Evolutionary conservation across 331 rosid species (phyloP), one percentile per base, ranked within the genome.

Genomic region (Acacia concinna): DNA sequence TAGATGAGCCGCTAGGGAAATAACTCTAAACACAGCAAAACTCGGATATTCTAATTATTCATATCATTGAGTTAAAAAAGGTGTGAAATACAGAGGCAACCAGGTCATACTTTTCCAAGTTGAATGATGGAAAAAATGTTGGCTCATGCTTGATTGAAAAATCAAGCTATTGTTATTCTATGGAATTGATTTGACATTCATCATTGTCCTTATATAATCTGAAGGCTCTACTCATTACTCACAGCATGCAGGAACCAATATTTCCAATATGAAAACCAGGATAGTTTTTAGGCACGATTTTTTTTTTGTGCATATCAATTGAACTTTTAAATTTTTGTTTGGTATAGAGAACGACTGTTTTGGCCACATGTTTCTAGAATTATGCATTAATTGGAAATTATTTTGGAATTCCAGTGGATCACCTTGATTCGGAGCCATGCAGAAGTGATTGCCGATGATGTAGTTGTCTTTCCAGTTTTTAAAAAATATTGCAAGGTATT

Each of bases 351-450:
- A 74, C 63, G 60, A 43, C 57, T 27, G 8, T 46, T 81, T 52
- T 67, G 52, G 31, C 83, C 43, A 54, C 28, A 31, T 71, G 30
- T 23, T 82, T 69, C 40, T 54, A 14, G 20, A 69, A 44, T 28
- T 60, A 65, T 76, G 40, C 6, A 32, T 71, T 85, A 75, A 79
- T 70, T 68, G 82, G 80, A 79, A 43, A 74, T 77, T 75, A 23
- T 86, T 84, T 85, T 81, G 65, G 20, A 66, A 83, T 86, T 84
- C 49, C 94, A 96, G 99, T 96, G 99, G 99, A 79, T 88, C 84
- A 84, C 94, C 60, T 80, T 96, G 73, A 71, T 90, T 79, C 93
- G 97, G 57, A 88, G 86, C 60, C 99, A 96, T 84, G 99, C 97
- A 6, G 98, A 91, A 83, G 94, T 82, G 21, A 71, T 96, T 70